These are phyloP conservation scores for Cercospora zeina DNA, from an alignment of 2,329 filamentous ascomycete species.

Conservation along the genomic window DNA sequence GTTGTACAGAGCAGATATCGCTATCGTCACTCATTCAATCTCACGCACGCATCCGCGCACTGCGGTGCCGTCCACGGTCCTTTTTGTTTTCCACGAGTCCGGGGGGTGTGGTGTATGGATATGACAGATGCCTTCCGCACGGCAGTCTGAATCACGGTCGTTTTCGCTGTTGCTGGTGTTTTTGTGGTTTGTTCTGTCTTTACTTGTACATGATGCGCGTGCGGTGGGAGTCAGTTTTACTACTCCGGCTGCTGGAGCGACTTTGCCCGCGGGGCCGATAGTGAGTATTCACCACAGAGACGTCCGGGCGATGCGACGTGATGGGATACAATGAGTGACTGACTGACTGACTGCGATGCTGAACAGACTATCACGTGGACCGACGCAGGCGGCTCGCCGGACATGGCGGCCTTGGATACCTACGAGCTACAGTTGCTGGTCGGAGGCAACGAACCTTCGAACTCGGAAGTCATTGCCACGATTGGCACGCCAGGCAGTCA, in stretches of 20 bases:
- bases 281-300: neutral
- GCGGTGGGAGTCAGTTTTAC: constrained; percentile 26
- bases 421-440: constrained; percentile 27
- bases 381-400: constrained; percentile 27
- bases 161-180: constrained; percentile 17
- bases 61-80: neutral
- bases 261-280: constrained; percentile 25
- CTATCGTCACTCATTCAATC: neutral
- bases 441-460: constrained; percentile 26
- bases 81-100: neutral
- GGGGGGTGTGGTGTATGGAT: neutral
- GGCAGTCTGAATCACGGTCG: constrained; percentile 14
- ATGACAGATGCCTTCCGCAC: constrained; percentile 18
- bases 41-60: neutral
- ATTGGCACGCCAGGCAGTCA: constrained; percentile 21
- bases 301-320: neutral
- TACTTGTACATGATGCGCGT: constrained; percentile 20
- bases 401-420: constrained; percentile 23
- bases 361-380: constrained; percentile 24
- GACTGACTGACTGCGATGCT: neutral
- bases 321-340: neutral
- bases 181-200: constrained; percentile 12
- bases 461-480: constrained; percentile 27
- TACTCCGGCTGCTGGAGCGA: constrained; percentile 25
- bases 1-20: neutral